Evolutionary conservation across 1,284 basidiomycete genomes (phyloP).

Genomic region (Sparassis latifolia): DNA sequence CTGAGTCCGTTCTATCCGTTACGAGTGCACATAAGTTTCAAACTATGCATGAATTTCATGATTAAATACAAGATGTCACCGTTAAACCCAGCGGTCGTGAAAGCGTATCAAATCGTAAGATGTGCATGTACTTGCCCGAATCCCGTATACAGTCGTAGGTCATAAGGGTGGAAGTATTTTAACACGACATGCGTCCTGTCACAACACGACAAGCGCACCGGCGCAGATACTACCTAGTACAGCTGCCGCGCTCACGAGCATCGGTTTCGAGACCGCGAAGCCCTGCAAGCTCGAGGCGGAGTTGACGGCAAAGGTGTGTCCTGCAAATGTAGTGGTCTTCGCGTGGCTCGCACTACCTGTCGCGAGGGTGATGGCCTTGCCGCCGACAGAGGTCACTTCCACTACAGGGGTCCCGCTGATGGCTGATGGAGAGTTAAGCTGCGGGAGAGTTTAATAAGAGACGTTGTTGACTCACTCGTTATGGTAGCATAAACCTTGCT

Average conservation of each 20-base stretch:
- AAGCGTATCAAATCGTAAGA: background rate
- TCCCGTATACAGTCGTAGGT: background rate
- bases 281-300: conserved; percentile 1
- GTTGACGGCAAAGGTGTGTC: conserved; percentile 18
- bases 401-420: conserved; percentile 18
- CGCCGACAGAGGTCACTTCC: conserved; percentile 20
- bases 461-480: conserved; percentile 5
- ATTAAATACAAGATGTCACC: too few species aligned
- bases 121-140: background rate
- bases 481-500: conserved; percentile 14
- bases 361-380: conserved; percentile 17
- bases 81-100: background rate
- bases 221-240: conserved; percentile 9
- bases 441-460: background rate
- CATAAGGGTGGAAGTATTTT: background rate
- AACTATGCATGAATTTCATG: too few species aligned
- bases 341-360: conserved; percentile 4
- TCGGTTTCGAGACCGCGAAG: conserved; percentile 5
- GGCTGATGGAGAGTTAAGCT: conserved; percentile 5
- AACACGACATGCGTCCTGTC: background rate
- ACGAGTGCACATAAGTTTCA: too few species aligned
- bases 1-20: too few species aligned
- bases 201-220: conserved; percentile 11
- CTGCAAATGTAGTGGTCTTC: conserved; percentile 19
- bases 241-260: conserved; percentile 8